phyloP scores from a whole-genome alignment of 805 yeast genomes.

The Starmerella khaoyaiensis region DNA sequence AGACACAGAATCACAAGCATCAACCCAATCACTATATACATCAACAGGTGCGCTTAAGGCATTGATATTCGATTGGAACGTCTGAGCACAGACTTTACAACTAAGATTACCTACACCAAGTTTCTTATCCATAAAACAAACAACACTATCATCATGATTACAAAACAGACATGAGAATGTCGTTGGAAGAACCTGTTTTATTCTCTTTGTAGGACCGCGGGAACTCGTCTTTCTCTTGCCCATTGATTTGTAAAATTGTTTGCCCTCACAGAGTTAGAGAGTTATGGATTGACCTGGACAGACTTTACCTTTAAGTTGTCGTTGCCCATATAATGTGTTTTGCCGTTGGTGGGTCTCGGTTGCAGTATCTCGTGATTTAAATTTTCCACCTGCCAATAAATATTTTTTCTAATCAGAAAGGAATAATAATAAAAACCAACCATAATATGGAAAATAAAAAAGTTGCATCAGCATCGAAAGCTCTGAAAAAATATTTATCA shows the following conservation, averaged over 20 bases:
- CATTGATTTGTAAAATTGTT: slow-evolving; percentile 27
- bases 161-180: slow-evolving; percentile 86
- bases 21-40: slow-evolving; percentile 94
- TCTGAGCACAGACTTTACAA: slow-evolving; percentile 91
- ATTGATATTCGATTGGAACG: slow-evolving; percentile 78
- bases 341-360: too few species aligned
- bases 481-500: slow-evolving; percentile 48
- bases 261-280: too few species aligned
- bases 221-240: slow-evolving; percentile 77
- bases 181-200: slow-evolving; percentile 68
- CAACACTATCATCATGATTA: slow-evolving; percentile 86
- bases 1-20: slow-evolving; percentile 83
- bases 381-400: too few species aligned
- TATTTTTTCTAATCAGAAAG: background rate
- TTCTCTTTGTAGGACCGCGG: slow-evolving; percentile 64
- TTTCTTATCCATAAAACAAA: slow-evolving; percentile 78
- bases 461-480: slow-evolving; percentile 32
- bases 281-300: too few species aligned
- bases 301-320: too few species aligned
- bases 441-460: slow-evolving; percentile 21
- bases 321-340: too few species aligned
- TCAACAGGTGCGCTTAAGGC: slow-evolving; percentile 76
- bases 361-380: too few species aligned
- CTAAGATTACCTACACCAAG: slow-evolving; percentile 67
- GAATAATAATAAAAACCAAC: background rate